Percentiles rank a stretch among this genome's conserved stretches.
These are phyloP conservation scores for Blastobotrys serpentis DNA, from an alignment of 1,139 yeast genomes.

Conservation along the genomic window DNA sequence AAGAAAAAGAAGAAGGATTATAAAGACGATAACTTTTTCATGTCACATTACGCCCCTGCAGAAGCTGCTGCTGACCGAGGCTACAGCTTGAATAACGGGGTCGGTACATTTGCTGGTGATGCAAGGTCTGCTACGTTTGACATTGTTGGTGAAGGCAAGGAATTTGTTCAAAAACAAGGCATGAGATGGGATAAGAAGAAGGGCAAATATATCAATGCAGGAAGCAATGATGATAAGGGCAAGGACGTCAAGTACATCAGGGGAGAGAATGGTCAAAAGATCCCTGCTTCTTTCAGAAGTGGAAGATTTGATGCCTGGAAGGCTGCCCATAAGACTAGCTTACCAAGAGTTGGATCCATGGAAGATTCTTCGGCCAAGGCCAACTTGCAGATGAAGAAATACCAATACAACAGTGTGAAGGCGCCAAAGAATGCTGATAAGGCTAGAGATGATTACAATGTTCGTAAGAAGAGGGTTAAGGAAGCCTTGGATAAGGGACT, in stretches of 20 bases:
- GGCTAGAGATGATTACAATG: slow-evolving; percentile 80
- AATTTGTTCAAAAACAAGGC: slow-evolving; percentile 59
- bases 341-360: slow-evolving; percentile 53
- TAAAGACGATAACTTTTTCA: slow-evolving; percentile 79
- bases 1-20: slow-evolving; percentile 37
- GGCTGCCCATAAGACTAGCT: slow-evolving; percentile 58
- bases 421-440: slow-evolving; percentile 81
- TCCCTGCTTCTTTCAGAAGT: slow-evolving; percentile 88
- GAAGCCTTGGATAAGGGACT: slow-evolving; percentile 78
- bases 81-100: slow-evolving; percentile 44
- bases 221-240: slow-evolving; percentile 55
- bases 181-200: slow-evolving; percentile 94
- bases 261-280: slow-evolving; percentile 90
- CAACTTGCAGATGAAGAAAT: slow-evolving; percentile 39
- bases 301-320: slow-evolving; percentile 95
- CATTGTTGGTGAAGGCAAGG: slow-evolving; percentile 66
- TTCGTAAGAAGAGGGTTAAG: slow-evolving; percentile 79
- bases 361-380: slow-evolving; percentile 43
- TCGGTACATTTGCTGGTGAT: slow-evolving; percentile 66
- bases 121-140: slow-evolving; percentile 87
- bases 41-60: slow-evolving; percentile 88
- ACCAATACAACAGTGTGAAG: slow-evolving; percentile 68
- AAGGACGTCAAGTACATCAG: slow-evolving; percentile 64
- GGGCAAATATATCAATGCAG: slow-evolving; percentile 82
- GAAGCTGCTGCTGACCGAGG: slow-evolving; percentile 83